Evolutionary conservation across 164 flowering plant species (phyloP).

Genomic region (Aristolochia californica): DNA sequence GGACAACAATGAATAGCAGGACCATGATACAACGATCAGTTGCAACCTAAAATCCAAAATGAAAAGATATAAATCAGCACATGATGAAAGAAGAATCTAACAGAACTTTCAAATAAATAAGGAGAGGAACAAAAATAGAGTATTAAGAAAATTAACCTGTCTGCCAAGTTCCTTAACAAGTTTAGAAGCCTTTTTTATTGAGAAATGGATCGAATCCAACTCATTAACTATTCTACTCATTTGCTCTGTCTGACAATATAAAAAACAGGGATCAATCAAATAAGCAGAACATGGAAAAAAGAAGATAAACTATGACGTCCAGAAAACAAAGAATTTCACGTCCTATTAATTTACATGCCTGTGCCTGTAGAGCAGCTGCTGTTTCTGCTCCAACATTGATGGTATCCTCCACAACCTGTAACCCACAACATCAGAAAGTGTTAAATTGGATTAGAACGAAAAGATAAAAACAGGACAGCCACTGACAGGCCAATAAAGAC

Average conservation of each 20-base stretch:
- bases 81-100: not conserved
- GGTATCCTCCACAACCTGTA: conserved; percentile 77
- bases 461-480: no score
- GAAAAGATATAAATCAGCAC: not conserved
- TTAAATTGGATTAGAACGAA: no score
- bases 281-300: not conserved
- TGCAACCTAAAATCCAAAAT: conserved; percentile 49
- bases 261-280: not conserved
- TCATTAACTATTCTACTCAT: conserved; percentile 95
- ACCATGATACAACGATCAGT: conserved; percentile 87
- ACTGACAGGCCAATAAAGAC: no score
- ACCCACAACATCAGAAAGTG: conserved; percentile 1
- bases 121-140: not conserved
- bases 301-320: not conserved
- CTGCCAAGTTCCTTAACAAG: conserved; percentile 39
- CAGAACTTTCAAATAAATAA: not conserved
- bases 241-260: conserved; percentile 74
- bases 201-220: conserved; percentile 87
- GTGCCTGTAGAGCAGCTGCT: conserved; percentile 83
- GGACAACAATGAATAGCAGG: conserved; percentile 62
- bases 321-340: not conserved
- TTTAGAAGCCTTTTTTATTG: conserved; percentile 83
- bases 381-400: conserved; percentile 81
- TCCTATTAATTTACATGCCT: conserved; percentile 34
- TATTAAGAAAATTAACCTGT: conserved; percentile 19